These are phyloP conservation scores for Euryodendron excelsum DNA, from an alignment of 148 eudicot species.

Conservation along the genomic window DNA sequence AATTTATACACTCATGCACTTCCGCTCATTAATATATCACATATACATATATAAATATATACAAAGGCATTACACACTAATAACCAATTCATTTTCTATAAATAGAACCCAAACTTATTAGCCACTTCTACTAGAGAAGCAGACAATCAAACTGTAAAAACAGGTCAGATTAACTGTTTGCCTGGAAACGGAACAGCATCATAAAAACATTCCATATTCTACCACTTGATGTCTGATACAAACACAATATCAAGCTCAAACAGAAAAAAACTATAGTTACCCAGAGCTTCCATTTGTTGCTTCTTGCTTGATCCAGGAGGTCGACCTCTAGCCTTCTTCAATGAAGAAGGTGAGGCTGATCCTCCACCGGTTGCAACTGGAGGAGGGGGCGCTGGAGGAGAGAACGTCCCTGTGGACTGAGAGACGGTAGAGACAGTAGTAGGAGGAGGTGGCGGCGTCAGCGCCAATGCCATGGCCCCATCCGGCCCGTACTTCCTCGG, in stretches of 20 bases:
- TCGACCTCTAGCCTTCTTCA: constrained; percentile 48
- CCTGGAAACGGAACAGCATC: neutral
- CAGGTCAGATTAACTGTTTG: constrained; percentile 12
- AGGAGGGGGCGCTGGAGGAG: constrained; percentile 28
- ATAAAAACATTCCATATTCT: constrained; percentile 11
- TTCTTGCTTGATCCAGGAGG: constrained; percentile 57
- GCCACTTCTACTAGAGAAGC: neutral
- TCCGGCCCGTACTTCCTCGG: constrained; percentile 56
- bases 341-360: constrained; percentile 10
- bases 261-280: constrained; percentile 19
- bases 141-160: too few species aligned
- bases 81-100: constrained; percentile 1
- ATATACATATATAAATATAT: too few species aligned
- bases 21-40: neutral
- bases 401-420: constrained; percentile 5
- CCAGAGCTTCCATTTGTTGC: constrained; percentile 35
- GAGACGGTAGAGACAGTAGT: constrained; percentile 42
- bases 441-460: constrained; percentile 14
- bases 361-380: constrained; percentile 30
- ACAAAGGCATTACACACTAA: too few species aligned
- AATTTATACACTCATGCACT: constrained; percentile 10
- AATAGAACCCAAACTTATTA: too few species aligned
- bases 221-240: neutral
- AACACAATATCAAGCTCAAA: neutral
- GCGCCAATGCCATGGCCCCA: constrained; percentile 29